Evolutionary conservation across 176 grass and related monocot genomes (phyloP).

Genomic region (Phragmites australis): DNA sequence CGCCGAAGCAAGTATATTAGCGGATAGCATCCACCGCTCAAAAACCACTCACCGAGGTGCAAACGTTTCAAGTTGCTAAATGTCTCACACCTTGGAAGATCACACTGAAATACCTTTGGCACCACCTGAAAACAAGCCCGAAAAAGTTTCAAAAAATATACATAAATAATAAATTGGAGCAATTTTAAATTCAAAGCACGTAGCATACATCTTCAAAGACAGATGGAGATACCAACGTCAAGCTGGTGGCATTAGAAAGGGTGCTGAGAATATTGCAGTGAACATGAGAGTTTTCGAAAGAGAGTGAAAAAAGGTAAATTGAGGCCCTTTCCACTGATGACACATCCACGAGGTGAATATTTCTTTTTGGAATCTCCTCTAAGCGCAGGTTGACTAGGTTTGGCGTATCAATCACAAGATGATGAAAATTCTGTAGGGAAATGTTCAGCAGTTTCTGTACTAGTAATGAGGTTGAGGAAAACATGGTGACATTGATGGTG

Average conservation of each 20-base stretch:
- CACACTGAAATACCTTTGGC: conserved; percentile 18
- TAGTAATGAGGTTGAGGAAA: neutral
- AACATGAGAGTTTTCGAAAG: neutral
- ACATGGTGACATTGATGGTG: conserved; percentile 16
- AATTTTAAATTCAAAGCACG: neutral
- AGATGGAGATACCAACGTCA: conserved; percentile 19
- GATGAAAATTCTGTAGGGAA: neutral
- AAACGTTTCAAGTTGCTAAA: conserved; percentile 3
- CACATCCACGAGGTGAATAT: neutral
- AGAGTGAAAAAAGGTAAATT: neutral
- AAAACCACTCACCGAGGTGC: neutral
- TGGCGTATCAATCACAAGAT: conserved; percentile 37
- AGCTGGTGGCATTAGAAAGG: conserved; percentile 11
- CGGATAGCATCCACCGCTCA: conserved; percentile 16
- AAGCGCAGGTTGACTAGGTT: conserved; percentile 13
- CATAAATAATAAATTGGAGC: neutral
- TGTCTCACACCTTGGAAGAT: conserved; percentile 13
- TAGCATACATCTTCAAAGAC: conserved; percentile 8
- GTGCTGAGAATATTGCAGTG: conserved; percentile 27
- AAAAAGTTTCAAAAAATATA: neutral
- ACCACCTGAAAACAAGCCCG: conserved; percentile 1
- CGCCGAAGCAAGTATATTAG: conserved; percentile 19
- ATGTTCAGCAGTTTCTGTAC: neutral
- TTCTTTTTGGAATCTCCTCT: conserved; percentile 15
- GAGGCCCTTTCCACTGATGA: neutral